Conservation (phyloP, 2,329 filamentous ascomycete species). For the Ascochyta koolunga region DNA sequence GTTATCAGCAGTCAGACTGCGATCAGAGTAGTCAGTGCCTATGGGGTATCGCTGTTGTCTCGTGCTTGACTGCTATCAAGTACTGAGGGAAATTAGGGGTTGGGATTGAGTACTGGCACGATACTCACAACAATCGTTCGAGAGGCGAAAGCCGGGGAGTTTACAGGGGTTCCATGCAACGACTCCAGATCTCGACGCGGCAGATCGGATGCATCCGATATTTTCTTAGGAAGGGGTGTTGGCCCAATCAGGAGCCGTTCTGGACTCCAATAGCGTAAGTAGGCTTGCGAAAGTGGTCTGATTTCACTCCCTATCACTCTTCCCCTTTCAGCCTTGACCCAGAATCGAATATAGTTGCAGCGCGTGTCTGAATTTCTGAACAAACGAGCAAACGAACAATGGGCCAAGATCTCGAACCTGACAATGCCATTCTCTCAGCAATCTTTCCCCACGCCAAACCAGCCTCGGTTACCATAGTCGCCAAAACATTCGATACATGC, state of each 20-base stretch:
- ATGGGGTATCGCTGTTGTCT: neutral
- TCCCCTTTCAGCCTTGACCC: neutral
- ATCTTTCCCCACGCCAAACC: conserved; percentile 9
- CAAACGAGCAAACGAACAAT: conserved; percentile 1
- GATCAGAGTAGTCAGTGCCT: neutral
- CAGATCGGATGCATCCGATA: conserved; percentile 8
- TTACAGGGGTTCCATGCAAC: conserved; percentile 2
- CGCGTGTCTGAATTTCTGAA: neutral
- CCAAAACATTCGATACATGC: conserved; percentile 10
- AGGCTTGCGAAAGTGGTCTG: conserved; percentile 9
- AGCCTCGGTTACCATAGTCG: conserved; percentile 4
- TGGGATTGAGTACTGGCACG: neutral
- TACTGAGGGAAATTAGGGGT: neutral
- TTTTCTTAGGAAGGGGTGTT: neutral
- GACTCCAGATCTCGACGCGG: conserved; percentile 10
- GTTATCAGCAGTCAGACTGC: neutral
- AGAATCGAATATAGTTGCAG: neutral
- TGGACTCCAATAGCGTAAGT: conserved; percentile 4
- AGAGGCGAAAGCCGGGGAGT: neutral
- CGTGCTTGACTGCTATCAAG: neutral
- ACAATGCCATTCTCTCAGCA: conserved; percentile 11
- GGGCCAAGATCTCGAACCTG: conserved; percentile 11
- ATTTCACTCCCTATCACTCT: neutral
- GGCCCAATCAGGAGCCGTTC: conserved; percentile 3
- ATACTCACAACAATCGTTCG: neutral